A percentile compares a stretch with the other conserved stretches of the same genome.
Conservation (phyloP, 306 rosid species). For the Cicer bijugum region DNA sequence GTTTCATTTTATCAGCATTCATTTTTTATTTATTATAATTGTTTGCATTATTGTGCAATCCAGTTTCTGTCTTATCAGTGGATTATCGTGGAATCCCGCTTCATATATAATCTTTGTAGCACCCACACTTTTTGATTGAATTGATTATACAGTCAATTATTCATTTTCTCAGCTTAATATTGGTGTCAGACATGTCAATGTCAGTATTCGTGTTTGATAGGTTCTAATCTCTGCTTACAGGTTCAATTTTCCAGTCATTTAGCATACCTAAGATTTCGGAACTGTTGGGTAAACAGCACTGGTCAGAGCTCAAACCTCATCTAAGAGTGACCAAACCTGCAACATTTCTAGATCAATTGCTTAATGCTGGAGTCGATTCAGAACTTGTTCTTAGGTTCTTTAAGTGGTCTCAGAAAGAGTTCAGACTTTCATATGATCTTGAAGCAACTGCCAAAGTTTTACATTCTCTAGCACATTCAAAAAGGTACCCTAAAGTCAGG, state of each 20-base stretch:
- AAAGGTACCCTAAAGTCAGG: conserved; percentile 62
- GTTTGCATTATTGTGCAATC: too few relatives aligned
- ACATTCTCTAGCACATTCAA: conserved; percentile 55
- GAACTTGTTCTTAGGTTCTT: conserved; percentile 69
- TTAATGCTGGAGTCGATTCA: conserved; percentile 58
- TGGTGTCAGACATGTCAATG: too few relatives aligned
- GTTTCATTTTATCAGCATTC: too few relatives aligned
- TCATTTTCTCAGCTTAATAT: too few relatives aligned
- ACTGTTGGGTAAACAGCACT: conserved; percentile 70
- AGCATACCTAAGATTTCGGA: conserved; percentile 50
- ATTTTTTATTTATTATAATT: too few relatives aligned
- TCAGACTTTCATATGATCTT: conserved; percentile 50
- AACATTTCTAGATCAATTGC: conserved; percentile 56
- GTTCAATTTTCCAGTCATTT: conserved; percentile 41
- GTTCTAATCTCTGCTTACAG: conserved; percentile 28
- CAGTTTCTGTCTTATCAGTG: too few relatives aligned
- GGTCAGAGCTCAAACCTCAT: conserved; percentile 70
- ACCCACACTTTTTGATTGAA: too few relatives aligned
- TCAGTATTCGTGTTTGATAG: too few relatives aligned
- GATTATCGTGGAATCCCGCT: too few relatives aligned
- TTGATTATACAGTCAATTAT: too few relatives aligned
- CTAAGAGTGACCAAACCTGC: conserved; percentile 50
- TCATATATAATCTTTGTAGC: too few relatives aligned
- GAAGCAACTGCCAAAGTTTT: conserved; percentile 63
- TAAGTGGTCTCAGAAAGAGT: conserved; percentile 66